Conservation (phyloP, 768 basidiomycete species). For the Kwoniella sp. region DNA sequence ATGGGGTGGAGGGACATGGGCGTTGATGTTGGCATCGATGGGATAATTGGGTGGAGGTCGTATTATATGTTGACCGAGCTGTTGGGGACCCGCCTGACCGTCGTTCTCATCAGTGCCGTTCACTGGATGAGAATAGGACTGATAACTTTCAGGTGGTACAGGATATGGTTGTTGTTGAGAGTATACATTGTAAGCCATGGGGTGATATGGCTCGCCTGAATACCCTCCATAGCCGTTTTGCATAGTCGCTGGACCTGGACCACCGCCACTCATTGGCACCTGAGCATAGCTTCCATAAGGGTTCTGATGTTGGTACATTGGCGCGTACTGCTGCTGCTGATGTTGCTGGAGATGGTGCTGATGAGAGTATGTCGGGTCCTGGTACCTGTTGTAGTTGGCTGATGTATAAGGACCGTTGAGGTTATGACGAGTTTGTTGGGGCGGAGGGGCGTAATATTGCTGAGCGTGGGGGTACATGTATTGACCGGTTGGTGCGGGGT, state of each 20-base stretch:
- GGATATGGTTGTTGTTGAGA: slow-evolving; percentile 9
- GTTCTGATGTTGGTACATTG: slow-evolving; percentile 18
- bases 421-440: slow-evolving; percentile 9
- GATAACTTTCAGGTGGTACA: slow-evolving; percentile 9
- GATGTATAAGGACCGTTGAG: slow-evolving; percentile 15
- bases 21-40: slow-evolving; percentile 12
- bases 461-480: slow-evolving; percentile 19
- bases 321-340: slow-evolving; percentile 21
- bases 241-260: slow-evolving; percentile 46
- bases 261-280: slow-evolving; percentile 34
- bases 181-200: slow-evolving; percentile 8
- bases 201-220: slow-evolving; percentile 7
- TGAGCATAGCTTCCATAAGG: slow-evolving; percentile 27
- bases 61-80: neutral
- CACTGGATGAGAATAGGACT: neutral
- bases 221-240: slow-evolving; percentile 42
- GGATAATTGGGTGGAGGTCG: slow-evolving; percentile 6
- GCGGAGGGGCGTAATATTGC: slow-evolving; percentile 16
- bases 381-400: slow-evolving; percentile 9
- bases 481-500: neutral
- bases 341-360: slow-evolving; percentile 8
- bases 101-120: slow-evolving; percentile 12
- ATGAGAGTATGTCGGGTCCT: slow-evolving; percentile 11
- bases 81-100: neutral
- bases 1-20: slow-evolving; percentile 12